phyloP scores from a whole-genome alignment of 768 basidiomycete species.

The Amanita polypyramis region DNA sequence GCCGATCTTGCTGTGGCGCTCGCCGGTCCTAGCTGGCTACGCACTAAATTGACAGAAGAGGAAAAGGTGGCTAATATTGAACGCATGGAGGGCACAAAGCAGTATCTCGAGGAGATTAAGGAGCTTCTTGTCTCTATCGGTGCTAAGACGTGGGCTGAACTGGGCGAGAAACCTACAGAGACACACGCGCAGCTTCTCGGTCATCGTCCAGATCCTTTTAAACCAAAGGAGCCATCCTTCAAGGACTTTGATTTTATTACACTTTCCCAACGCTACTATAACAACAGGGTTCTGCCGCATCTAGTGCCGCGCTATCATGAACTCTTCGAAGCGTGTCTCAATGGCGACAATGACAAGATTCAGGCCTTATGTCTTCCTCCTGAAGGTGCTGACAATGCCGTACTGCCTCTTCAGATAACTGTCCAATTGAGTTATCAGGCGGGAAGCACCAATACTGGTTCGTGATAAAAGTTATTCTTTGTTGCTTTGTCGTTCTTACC shows the following conservation, averaged over 20 bases:
- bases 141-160: slow-evolving; percentile 2
- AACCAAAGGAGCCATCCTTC: not conserved
- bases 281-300: not conserved
- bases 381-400: slow-evolving; percentile 15
- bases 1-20: not conserved
- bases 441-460: slow-evolving; percentile 16
- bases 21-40: not conserved
- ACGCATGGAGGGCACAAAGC: not conserved
- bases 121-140: not conserved
- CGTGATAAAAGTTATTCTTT: not conserved
- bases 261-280: not conserved
- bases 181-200: not conserved
- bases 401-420: slow-evolving; percentile 32
- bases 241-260: not conserved
- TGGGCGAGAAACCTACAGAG: not conserved
- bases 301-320: not conserved
- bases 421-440: slow-evolving; percentile 19
- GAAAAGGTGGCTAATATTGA: not conserved
- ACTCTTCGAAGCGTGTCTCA: slow-evolving; percentile 2
- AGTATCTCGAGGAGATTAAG: not conserved
- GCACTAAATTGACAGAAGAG: not conserved
- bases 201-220: not conserved
- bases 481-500: not conserved
- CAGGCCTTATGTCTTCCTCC: slow-evolving; percentile 45
- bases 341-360: too few relatives aligned